phyloP scores from a whole-genome alignment of 169 alveolate species.

The Plasmodium sp. region DNA sequence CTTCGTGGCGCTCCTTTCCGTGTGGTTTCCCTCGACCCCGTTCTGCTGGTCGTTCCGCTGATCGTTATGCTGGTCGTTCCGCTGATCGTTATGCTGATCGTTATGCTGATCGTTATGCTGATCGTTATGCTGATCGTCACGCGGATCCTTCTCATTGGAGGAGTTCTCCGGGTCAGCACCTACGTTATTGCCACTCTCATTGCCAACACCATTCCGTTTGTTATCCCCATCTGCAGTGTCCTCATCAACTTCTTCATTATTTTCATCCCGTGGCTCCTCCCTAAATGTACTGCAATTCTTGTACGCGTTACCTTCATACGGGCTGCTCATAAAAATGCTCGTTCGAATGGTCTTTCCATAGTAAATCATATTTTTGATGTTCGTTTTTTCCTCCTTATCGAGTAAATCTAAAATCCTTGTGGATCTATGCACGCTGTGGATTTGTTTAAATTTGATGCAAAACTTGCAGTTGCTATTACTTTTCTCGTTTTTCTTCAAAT shows the following conservation, averaged over 20 bases:
- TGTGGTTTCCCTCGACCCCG: background rate
- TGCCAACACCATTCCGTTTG: background rate
- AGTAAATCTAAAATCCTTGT: slow-evolving; percentile 16
- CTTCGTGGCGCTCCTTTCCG: background rate
- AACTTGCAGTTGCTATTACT: slow-evolving; percentile 29
- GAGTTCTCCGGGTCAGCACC: background rate
- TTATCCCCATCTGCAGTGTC: background rate
- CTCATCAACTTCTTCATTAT: background rate
- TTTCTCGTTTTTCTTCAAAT: slow-evolving; percentile 51
- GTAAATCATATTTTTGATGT: slow-evolving; percentile 61
- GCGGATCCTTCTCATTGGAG: background rate
- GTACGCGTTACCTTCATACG: slow-evolving; percentile 59
- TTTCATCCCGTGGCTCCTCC: background rate
- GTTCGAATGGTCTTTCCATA: slow-evolving; percentile 73
- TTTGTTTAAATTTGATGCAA: slow-evolving; percentile 41
- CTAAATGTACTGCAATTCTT: slow-evolving; percentile 43
- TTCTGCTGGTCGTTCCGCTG: background rate
- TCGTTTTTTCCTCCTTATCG: slow-evolving; percentile 14
- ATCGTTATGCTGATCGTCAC: background rate
- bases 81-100: no score
- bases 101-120: background rate
- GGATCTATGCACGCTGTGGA: slow-evolving; percentile 42
- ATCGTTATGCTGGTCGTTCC: background rate
- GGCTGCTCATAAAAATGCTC: slow-evolving; percentile 37
- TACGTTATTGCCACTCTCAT: background rate